phyloP scores from a whole-genome alignment of 257 asterid genomes.

The Scutellaria barbata region DNA sequence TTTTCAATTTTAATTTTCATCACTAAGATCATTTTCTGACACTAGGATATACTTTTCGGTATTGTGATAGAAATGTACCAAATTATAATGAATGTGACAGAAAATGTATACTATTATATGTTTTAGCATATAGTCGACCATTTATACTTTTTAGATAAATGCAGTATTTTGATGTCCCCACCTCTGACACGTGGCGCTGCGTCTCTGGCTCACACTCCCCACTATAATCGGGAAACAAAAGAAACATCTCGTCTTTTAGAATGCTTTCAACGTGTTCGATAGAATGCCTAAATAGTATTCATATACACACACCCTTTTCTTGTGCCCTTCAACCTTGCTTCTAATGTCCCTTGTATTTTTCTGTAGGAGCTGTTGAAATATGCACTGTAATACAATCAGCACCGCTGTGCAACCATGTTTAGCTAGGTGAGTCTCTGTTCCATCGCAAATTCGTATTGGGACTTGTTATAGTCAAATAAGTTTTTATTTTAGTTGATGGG shows the following conservation, averaged over 20 bases:
- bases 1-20: too few species aligned
- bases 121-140: too few species aligned
- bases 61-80: too few species aligned
- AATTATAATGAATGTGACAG: too few species aligned
- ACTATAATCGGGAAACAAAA: too few species aligned
- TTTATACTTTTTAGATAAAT: too few species aligned
- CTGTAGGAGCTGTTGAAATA: constrained; percentile 38
- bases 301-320: neutral
- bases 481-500: neutral
- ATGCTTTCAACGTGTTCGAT: neutral
- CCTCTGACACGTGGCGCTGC: constrained; percentile 1
- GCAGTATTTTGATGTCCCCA: neutral
- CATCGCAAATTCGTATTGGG: neutral
- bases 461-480: neutral
- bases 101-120: too few species aligned
- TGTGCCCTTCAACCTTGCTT: neutral
- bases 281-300: constrained; percentile 22
- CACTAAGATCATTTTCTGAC: too few species aligned
- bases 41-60: too few species aligned
- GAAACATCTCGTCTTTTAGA: neutral
- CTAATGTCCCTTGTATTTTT: neutral
- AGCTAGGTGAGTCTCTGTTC: constrained; percentile 44
- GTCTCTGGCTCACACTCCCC: neutral
- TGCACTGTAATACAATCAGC: constrained; percentile 54
- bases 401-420: constrained; percentile 43